phyloP scores from a whole-genome alignment of 2,329 filamentous ascomycete species.

The Colletotrichum navitas region DNA sequence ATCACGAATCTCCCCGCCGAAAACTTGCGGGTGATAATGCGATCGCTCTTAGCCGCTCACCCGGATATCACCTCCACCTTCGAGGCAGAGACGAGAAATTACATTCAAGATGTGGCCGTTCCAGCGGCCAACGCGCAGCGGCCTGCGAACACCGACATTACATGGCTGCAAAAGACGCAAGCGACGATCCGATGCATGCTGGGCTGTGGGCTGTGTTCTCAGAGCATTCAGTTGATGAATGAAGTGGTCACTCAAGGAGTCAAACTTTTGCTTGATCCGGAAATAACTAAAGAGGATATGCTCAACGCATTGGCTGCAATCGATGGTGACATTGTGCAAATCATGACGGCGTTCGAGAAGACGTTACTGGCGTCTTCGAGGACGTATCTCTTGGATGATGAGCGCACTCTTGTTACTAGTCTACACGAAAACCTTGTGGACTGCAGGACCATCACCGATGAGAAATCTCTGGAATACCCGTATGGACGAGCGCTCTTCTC shows the following conservation, averaged over 20 bases:
- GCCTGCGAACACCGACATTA: background rate
- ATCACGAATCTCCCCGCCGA: constrained; percentile 57
- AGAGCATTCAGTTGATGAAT: constrained; percentile 42
- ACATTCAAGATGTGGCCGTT: constrained; percentile 45
- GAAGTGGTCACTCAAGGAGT: constrained; percentile 36
- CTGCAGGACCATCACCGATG: background rate
- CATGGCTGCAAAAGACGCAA: constrained; percentile 38
- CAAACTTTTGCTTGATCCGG: constrained; percentile 8
- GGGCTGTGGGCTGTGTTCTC: constrained; percentile 44
- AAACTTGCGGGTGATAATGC: constrained; percentile 55
- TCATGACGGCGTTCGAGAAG: constrained; percentile 53
- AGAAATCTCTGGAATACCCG: constrained; percentile 12
- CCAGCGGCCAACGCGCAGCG: background rate
- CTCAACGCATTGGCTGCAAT: constrained; percentile 39
- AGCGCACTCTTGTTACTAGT: constrained; percentile 27
- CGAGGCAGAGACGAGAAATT: constrained; percentile 48
- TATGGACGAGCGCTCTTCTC: constrained; percentile 23
- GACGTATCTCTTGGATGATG: constrained; percentile 38
- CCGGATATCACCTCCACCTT: constrained; percentile 50
- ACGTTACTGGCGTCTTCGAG: constrained; percentile 44
- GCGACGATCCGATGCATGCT: constrained; percentile 46
- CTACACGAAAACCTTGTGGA: constrained; percentile 9
- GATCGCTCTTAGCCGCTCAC: constrained; percentile 46
- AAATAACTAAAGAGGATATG: background rate
- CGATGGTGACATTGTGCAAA: constrained; percentile 52